Evolutionary conservation across 768 basidiomycete species (phyloP).

Genomic region (Boletus reticulatus): DNA sequence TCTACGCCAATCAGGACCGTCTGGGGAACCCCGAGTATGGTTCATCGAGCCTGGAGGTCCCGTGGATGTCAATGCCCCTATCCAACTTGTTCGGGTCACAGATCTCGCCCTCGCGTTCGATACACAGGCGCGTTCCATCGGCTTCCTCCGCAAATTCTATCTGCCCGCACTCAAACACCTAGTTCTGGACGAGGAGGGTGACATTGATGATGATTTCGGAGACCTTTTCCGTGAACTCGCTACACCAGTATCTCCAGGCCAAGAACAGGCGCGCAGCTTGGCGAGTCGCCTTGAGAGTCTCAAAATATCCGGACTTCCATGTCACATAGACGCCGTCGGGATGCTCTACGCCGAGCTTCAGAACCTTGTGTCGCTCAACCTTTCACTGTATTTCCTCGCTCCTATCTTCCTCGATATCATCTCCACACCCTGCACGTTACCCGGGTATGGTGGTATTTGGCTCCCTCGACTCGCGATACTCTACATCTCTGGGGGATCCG

Average conservation of each 20-base stretch:
- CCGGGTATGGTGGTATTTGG: constrained; percentile 18
- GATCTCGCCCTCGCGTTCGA: constrained; percentile 51
- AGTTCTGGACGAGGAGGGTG: constrained; percentile 45
- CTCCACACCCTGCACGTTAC: not conserved
- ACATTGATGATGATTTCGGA: constrained; percentile 48
- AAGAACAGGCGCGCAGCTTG: constrained; percentile 34
- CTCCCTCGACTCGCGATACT: constrained; percentile 54
- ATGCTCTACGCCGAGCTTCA: constrained; percentile 45
- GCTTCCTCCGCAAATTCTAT: constrained; percentile 25
- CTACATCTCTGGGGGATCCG: constrained; percentile 40
- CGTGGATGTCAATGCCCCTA: constrained; percentile 27
- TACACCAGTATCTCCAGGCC: constrained; percentile 26
- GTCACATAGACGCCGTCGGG: constrained; percentile 29
- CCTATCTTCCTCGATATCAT: not conserved
- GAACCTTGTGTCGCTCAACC: constrained; percentile 42
- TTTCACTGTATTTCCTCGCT: too few relatives aligned
- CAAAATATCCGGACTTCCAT: constrained; percentile 51
- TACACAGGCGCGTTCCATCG: constrained; percentile 40
- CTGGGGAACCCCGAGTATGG: constrained; percentile 40
- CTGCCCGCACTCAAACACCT: constrained; percentile 38
- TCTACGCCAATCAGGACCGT: constrained; percentile 58
- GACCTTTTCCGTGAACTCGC: constrained; percentile 45
- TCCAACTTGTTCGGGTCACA: constrained; percentile 28
- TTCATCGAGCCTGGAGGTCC: constrained; percentile 14
- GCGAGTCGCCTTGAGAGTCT: constrained; percentile 50